phyloP scores from a whole-genome alignment of 2,329 filamentous ascomycete genomes.

The Hymenoscyphus fructigenus region DNA sequence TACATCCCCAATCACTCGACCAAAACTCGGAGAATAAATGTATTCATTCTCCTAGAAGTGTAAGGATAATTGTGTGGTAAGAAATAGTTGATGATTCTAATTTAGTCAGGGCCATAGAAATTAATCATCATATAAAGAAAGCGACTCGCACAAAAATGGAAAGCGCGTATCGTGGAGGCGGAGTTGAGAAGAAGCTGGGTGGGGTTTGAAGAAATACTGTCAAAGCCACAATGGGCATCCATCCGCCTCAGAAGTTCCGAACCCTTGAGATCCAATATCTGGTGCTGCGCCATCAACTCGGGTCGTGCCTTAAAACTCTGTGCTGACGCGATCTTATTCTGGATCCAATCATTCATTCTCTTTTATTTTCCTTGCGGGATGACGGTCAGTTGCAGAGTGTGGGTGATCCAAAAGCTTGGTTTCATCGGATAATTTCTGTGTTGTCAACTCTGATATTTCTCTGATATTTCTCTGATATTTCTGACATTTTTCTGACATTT shows the following conservation, averaged over 20 bases:
- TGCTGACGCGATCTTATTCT: neutral
- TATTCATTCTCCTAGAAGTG: no score
- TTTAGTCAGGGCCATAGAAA: no score
- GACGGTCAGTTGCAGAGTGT: neutral
- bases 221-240: neutral
- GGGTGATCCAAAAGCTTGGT: neutral
- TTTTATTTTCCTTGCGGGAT: neutral
- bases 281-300: neutral
- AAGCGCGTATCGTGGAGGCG: no score
- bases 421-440: neutral
- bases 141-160: no score
- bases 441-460: neutral
- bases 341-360: neutral
- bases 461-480: neutral
- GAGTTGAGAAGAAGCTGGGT: neutral
- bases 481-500: no score
- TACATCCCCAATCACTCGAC: no score
- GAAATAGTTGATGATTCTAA: no score
- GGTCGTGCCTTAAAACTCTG: neutral
- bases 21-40: no score
- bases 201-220: no score
- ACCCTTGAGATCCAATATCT: neutral
- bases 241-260: neutral
- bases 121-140: no score
- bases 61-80: no score